Base-by-base conservation (phyloP, 2,329 filamentous ascomycete genomes). In the Fusarium abutilonis region DNA sequence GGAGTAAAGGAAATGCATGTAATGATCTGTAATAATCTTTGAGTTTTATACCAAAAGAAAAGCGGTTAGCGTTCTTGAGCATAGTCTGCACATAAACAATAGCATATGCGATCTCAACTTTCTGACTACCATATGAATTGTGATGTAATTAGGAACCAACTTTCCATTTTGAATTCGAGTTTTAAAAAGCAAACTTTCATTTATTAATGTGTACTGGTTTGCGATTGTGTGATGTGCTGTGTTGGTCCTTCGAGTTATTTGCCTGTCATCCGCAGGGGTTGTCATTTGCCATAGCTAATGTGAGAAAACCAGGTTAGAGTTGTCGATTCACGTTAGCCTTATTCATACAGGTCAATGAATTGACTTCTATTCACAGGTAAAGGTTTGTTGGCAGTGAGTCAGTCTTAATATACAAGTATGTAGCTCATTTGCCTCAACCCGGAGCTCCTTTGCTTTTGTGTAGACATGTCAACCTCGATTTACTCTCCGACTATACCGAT, bases 11-110 rank as follows among this genome's bases (percentile, higher is more conserved):
- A 46, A 26, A 46, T 60, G 46, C 53, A 57, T 53, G 50, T 50
- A 58, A 58, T 65, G 52, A 42, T 49, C 35, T 65, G 36, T 63
- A 65, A 65, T 62, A 62, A 39, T 49, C 54, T 23, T 31, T 26
- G 17, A 41, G 47, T 47, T 63, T 59, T 35, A 31, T 52, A 64
- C 41, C 43, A 63, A 45, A 59, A 60, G 62, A 44, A 53, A 50
- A 43, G 48, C 60, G 45, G 9, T 57, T 49, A 55, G 62, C 40
- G 45, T 65, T 63, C 56, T 63, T 51, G 38, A 59, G 56, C 52
- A 63, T 39, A 47, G 32, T 50, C 52, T 58, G 56, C 57, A 65
- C 19, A 59, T 59, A 59, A 38, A 63, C 48, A 65, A 60, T 48
- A 65, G 49, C 57, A 52, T 35, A 58, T 51, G 40, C 48, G 45